Evolutionary conservation across 768 basidiomycete genomes (phyloP).

Genomic region (Pleurotus giganteus): DNA sequence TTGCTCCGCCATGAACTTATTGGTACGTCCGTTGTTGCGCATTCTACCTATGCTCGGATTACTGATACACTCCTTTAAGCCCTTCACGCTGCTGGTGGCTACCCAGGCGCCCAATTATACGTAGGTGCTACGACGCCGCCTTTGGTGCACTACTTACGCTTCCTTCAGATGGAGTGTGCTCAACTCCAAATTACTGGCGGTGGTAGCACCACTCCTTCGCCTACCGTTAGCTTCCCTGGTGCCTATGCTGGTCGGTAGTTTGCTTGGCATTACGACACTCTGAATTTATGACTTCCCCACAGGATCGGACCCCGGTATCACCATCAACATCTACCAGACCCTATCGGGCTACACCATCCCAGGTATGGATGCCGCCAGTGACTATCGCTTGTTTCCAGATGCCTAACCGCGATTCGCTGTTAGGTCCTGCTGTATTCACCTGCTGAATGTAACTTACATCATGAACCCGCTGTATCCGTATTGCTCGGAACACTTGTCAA

Average conservation of each 20-base stretch:
- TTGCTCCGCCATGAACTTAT: constrained; percentile 51
- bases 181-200: constrained; percentile 46
- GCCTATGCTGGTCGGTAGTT: constrained; percentile 37
- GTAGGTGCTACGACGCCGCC: constrained; percentile 23
- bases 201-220: constrained; percentile 37
- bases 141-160: neutral
- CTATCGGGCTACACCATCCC: constrained; percentile 39
- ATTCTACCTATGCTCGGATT: neutral
- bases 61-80: constrained; percentile 23
- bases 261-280: constrained; percentile 18
- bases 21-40: constrained; percentile 26
- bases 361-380: constrained; percentile 19
- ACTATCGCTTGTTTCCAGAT: neutral
- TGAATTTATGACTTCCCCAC: neutral
- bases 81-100: constrained; percentile 40
- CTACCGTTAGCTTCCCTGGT: constrained; percentile 47
- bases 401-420: neutral
- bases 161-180: constrained; percentile 43
- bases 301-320: constrained; percentile 46
- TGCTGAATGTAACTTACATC: neutral
- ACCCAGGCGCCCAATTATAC: constrained; percentile 62
- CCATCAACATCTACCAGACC: constrained; percentile 39
- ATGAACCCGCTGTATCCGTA: neutral
- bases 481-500: neutral
- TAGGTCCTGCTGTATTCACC: constrained; percentile 4